Base-by-base conservation (phyloP, 1,284 basidiomycete genomes). In the Mycena sp. region DNA sequence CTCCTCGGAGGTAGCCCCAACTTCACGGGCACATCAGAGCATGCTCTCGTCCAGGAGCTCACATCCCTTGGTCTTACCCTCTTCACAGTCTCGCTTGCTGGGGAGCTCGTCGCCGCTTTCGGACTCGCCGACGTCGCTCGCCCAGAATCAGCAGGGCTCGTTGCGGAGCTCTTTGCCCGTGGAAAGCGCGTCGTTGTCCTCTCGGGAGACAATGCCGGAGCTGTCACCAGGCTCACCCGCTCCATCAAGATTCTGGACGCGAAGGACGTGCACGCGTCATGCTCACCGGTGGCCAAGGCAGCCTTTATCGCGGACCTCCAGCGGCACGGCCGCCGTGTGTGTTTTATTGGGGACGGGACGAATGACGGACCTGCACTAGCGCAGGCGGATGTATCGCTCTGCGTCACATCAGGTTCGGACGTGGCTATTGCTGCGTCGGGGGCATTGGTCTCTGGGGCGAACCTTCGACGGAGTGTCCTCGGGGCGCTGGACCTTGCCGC, bases 341-440 rank as follows among this genome's bases (percentile, higher is more conserved):
- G 79, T 49, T 82, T 83, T 72, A 73, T 80, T 43, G 78, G 80
- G 6, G 85, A 87, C 68, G 84, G 84, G 11, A 80, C 83, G 30
- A 87, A 87, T 72, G 85, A 87, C 71, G 77, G 81, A 10, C 78
- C 83, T 10, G 85, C 85, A 3, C 78, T 87, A 38, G 80, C 84
- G 0, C 80, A 82, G 50, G 84, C 85, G 0, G 83, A 85, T 62
- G 77, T 85, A 11, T 80, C 80, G 7, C 75, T 84, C 12, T 80
- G 82, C 32, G 74, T 85, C 73, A 78, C 81, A 25, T 74, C 78
- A 9, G 83, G 82, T 6, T 81, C 81, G 21, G 82, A 85, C 66
- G 82, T 85, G 52, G 80, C 84, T 38, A 74, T 86, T 29, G 77
- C 84, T 30, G 73, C 70, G 58, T 71, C 80, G 28, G 73, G 70